phyloP scores from a whole-genome alignment of 1,284 basidiomycete species.

The Irpex sp. region DNA sequence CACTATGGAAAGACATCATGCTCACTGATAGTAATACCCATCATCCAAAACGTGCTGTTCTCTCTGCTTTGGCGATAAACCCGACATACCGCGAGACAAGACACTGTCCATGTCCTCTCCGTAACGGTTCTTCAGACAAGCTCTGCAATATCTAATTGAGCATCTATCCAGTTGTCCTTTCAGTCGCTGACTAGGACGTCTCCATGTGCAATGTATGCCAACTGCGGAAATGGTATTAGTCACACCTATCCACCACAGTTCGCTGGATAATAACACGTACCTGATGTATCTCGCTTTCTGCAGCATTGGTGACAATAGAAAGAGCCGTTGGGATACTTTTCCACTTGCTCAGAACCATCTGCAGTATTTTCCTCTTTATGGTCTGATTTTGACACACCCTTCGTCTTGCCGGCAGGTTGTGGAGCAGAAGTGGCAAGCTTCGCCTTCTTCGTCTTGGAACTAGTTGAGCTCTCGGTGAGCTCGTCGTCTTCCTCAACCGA shows the following conservation, averaged over 20 bases:
- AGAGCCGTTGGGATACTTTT: constrained; percentile 42
- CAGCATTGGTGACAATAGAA: constrained; percentile 80
- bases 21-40: constrained; percentile 64
- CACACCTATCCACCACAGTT: neutral
- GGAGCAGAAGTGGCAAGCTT: constrained; percentile 27
- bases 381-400: neutral
- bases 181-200: constrained; percentile 29
- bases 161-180: constrained; percentile 49
- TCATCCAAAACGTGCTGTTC: constrained; percentile 44
- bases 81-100: constrained; percentile 35
- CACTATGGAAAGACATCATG: constrained; percentile 14
- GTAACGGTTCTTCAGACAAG: constrained; percentile 76
- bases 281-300: constrained; percentile 59
- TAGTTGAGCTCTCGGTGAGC: constrained; percentile 16
- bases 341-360: constrained; percentile 22
- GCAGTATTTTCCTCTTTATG: constrained; percentile 9
- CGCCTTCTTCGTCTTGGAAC: constrained; percentile 40
- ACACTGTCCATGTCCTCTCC: constrained; percentile 59
- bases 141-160: constrained; percentile 65
- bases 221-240: constrained; percentile 35
- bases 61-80: constrained; percentile 28
- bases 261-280: constrained; percentile 40
- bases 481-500: constrained; percentile 26
- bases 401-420: constrained; percentile 9
- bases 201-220: constrained; percentile 59